Percentiles rank a stretch among this genome's conserved stretches.
Conservation (phyloP, 2,329 filamentous ascomycete species). For the Sclerotinia subarctica region DNA sequence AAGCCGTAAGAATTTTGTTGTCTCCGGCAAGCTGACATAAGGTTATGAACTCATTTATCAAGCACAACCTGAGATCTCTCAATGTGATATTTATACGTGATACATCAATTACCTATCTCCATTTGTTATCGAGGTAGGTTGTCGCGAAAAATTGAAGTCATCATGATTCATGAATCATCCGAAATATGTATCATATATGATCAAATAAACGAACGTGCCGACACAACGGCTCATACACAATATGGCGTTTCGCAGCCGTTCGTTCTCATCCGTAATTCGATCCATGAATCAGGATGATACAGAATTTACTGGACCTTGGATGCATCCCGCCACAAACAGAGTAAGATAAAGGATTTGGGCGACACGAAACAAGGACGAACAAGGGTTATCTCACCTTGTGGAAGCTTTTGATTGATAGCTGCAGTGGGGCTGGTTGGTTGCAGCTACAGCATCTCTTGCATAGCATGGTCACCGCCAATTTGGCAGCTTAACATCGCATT, state of each 20-base stretch:
- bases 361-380: not conserved
- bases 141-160: not conserved
- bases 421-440: not conserved
- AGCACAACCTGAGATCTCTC: not conserved
- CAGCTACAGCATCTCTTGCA: slow-evolving; percentile 5
- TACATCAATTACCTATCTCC: slow-evolving; percentile 1
- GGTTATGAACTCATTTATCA: not conserved
- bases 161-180: slow-evolving; percentile 2
- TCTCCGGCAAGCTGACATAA: no score
- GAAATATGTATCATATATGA: slow-evolving; percentile 1
- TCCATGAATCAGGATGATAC: not conserved
- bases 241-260: not conserved
- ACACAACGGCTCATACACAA: slow-evolving; percentile 3
- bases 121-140: not conserved
- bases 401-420: slow-evolving; percentile 2
- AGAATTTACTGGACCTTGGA: not conserved
- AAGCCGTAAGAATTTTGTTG: not conserved
- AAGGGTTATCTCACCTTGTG: not conserved
- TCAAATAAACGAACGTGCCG: not conserved
- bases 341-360: not conserved
- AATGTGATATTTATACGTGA: slow-evolving; percentile 1
- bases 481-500: not conserved
- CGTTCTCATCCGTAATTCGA: not conserved
- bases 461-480: slow-evolving; percentile 2
- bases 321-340: not conserved